Percentiles rank a stretch among this genome's conserved stretches.
Conservation (phyloP, 2,329 filamentous ascomycete genomes). For the Chalaropsis ovoidea region DNA sequence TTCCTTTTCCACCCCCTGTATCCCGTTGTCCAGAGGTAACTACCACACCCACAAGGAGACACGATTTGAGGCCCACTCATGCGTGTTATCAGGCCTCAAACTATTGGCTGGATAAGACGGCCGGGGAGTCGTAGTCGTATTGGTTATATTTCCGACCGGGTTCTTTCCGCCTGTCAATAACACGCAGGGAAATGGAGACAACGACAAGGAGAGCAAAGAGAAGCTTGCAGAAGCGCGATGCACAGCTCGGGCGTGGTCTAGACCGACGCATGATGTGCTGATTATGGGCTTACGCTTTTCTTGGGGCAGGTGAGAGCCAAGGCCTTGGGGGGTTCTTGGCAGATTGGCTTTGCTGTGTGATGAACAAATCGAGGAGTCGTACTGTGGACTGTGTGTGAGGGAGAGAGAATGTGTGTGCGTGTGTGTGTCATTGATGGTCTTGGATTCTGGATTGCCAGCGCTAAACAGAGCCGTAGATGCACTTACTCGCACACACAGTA, state of each 20-base stretch:
- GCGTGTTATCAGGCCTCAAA: constrained; percentile 9
- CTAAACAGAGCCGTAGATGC: background rate
- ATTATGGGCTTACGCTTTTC: background rate
- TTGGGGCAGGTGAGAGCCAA: background rate
- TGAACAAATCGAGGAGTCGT: background rate
- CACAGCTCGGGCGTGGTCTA: background rate
- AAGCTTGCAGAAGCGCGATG: too few species aligned
- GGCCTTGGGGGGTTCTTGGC: constrained; percentile 11
- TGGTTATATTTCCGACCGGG: constrained; percentile 12
- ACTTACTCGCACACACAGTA: background rate
- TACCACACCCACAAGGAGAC: background rate
- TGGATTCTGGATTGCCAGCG: background rate
- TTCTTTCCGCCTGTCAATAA: constrained; percentile 9
- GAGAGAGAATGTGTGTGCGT: background rate
- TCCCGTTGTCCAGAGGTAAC: background rate
- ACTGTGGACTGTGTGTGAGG: background rate
- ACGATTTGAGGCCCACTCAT: constrained; percentile 9
- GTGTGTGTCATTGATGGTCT: background rate
- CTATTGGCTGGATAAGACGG: constrained; percentile 7
- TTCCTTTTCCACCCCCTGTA: constrained; percentile 1
- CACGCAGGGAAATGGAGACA: background rate
- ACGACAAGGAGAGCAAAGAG: background rate
- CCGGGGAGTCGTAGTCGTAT: background rate
- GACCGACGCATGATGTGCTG: background rate
- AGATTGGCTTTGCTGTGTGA: background rate